A percentile compares a stretch with the other conserved stretches of the same genome.
Conservation (phyloP, 2,329 filamentous ascomycete species). For the Coniochaeta prunicola region DNA sequence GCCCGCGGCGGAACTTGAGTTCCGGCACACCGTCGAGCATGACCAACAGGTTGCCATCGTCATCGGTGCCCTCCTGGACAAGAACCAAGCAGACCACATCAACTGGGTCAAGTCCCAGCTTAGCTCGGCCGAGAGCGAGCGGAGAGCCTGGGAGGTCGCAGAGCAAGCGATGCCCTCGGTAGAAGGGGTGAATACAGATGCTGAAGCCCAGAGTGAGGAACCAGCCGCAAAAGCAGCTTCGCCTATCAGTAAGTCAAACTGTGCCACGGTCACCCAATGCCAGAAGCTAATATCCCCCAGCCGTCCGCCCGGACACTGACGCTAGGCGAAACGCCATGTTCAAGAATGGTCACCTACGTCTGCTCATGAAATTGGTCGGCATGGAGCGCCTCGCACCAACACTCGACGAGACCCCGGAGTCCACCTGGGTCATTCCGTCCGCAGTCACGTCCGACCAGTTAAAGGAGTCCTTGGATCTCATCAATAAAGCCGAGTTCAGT, state of each 20-base stretch:
- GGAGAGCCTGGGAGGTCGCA: slow-evolving; percentile 69
- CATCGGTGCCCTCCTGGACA: slow-evolving; percentile 72
- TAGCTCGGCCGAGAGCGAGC: slow-evolving; percentile 59
- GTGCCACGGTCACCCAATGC: not conserved
- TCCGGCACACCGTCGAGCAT: slow-evolving; percentile 62
- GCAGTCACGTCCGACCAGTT: slow-evolving; percentile 57
- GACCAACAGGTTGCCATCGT: slow-evolving; percentile 73
- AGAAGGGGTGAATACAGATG: slow-evolving; percentile 22
- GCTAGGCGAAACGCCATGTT: slow-evolving; percentile 68
- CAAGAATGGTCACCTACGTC: slow-evolving; percentile 79
- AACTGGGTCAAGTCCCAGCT: slow-evolving; percentile 75
- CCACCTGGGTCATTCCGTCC: slow-evolving; percentile 70
- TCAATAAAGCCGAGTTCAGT: slow-evolving; percentile 71
- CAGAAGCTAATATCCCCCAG: slow-evolving; percentile 28
- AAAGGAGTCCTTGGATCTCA: slow-evolving; percentile 60
- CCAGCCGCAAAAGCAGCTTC: slow-evolving; percentile 32
- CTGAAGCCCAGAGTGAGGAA: slow-evolving; percentile 19
- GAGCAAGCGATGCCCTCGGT: slow-evolving; percentile 50
- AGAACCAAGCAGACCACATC: slow-evolving; percentile 68
- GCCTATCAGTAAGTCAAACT: slow-evolving; percentile 41
- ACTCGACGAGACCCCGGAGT: slow-evolving; percentile 65
- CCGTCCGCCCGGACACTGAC: slow-evolving; percentile 57
- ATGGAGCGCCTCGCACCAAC: slow-evolving; percentile 51
- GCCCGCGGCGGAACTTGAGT: slow-evolving; percentile 74
- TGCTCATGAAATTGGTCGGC: slow-evolving; percentile 72